Conservation (phyloP, 768 basidiomycete species). For the Psilocybe sp. region DNA sequence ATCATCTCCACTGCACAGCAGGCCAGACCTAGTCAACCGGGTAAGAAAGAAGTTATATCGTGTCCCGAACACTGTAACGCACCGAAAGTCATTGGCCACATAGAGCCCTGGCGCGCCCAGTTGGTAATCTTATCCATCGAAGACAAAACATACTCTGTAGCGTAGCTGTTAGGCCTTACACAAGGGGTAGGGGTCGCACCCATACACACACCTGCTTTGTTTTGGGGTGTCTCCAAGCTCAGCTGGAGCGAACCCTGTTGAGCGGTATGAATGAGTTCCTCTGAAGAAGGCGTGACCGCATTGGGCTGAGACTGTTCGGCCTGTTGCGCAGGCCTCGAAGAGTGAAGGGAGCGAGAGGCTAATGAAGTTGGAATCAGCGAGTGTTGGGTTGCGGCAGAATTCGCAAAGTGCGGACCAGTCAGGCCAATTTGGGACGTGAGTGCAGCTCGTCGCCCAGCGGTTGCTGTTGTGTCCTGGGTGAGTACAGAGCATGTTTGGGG, state of each 20-base stretch:
- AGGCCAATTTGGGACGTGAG: constrained; percentile 43
- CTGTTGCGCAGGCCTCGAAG: constrained; percentile 39
- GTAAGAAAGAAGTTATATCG: not conserved
- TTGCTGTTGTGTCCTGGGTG: constrained; percentile 25
- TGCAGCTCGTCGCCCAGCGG: constrained; percentile 40
- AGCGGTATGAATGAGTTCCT: constrained; percentile 71
- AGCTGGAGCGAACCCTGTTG: constrained; percentile 79
- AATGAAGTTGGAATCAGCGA: constrained; percentile 3
- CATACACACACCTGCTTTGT: constrained; percentile 68
- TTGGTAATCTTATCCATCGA: constrained; percentile 96
- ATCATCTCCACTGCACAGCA: constrained; percentile 99
- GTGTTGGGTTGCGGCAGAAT: constrained; percentile 11
- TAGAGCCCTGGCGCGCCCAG: constrained; percentile 96
- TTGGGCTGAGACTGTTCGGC: constrained; percentile 32
- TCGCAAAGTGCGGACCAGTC: constrained; percentile 29
- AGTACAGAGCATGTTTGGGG: constrained; percentile 1
- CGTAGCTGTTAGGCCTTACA: not conserved
- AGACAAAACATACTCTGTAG: constrained; percentile 89
- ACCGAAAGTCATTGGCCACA: constrained; percentile 99
- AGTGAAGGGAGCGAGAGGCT: constrained; percentile 58
- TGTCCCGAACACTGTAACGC: constrained; percentile 9
- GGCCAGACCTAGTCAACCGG: constrained; percentile 67
- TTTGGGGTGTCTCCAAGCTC: constrained; percentile 84
- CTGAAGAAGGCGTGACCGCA: constrained; percentile 27
- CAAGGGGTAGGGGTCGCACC: not conserved